phyloP scores from a whole-genome alignment of 345 rosid species.

The Ceriops tagal region DNA sequence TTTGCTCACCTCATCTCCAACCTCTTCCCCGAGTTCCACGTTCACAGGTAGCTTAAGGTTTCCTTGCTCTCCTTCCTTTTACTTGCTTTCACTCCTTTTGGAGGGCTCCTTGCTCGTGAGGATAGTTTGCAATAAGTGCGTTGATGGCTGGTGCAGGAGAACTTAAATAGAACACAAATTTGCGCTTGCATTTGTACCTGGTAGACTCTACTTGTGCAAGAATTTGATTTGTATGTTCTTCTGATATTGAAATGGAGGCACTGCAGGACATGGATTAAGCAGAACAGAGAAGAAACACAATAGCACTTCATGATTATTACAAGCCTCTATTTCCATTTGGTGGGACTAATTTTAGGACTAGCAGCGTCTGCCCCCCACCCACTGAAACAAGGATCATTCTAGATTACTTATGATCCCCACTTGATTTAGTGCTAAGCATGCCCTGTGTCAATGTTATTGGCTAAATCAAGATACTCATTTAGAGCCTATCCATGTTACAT shows the following conservation, averaged over 20 bases:
- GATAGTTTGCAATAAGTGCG: too few species aligned
- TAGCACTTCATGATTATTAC: neutral
- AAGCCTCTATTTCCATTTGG: too few species aligned
- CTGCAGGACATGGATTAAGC: neutral
- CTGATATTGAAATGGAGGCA: neutral
- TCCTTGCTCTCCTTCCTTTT: neutral
- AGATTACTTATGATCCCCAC: slow-evolving; percentile 16
- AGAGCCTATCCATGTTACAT: slow-evolving; percentile 10
- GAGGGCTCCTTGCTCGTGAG: neutral
- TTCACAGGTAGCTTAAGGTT: slow-evolving; percentile 44
- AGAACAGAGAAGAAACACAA: neutral
- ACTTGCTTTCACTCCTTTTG: neutral
- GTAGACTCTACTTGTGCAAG: too few species aligned
- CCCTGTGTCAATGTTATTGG: slow-evolving; percentile 12
- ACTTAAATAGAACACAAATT: too few species aligned
- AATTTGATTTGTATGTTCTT: neutral
- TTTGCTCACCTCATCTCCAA: slow-evolving; percentile 55
- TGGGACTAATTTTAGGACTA: neutral
- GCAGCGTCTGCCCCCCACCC: neutral
- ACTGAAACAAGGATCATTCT: slow-evolving; percentile 9
- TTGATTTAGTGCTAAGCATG: slow-evolving; percentile 22
- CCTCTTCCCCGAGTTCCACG: slow-evolving; percentile 61
- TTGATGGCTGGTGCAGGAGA: too few species aligned
- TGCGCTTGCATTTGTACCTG: too few species aligned
- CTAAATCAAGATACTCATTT: slow-evolving; percentile 13